Base-by-base conservation (phyloP, 1,139 yeast genomes). In the Pichia sp. region DNA sequence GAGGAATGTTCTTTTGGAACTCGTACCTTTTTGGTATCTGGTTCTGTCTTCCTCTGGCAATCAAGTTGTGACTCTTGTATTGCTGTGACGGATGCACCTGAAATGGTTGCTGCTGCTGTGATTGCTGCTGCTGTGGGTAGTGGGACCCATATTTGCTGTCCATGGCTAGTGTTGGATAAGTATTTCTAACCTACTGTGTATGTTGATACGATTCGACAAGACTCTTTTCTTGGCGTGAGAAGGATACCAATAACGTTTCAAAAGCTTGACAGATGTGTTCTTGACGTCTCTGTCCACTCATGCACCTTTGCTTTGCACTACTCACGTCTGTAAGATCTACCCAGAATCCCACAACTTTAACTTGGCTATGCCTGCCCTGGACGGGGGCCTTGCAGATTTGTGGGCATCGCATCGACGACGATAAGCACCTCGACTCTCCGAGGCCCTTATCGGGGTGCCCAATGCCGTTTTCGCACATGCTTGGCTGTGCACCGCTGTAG, bases 1-100 rank as follows among this genome's bases (percentile, higher is more conserved):
- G 46, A 4, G 56, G 56, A 11, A 61, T 64, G 47, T 63, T 63
- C 40, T 59, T 62, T 43, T 60, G 62, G 31, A 59, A 61, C 46
- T 65, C 67, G 45, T 64, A 64, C 38, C 69, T 54, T 52, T 62
- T 59, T 6, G 67, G 65, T 1, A 62, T 51, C 44, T 65, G 67
- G 47, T 55, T 59, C 38, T 61, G 65, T 23, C 69, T 45, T 5
- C 69, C 69, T 10, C 69, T 10, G 16, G n/a, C 16, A n/a, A 36
- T 11, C 13, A 13, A 15, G 16, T 15, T 36, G 41, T n/a, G 41
- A n/a, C n/a, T 36, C 8, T n/a, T 36, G 16, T 36, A n/a, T n/a
- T 36, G 41, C 16, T 36, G 41, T 36, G 41, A 36, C 8, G 16
- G 7, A 6, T 36, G 56, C 31, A 53, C 55, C 48, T 40, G 45